Base-by-base conservation (phyloP, 2,329 filamentous ascomycete species). In the Ophiocordyceps unilateralis region DNA sequence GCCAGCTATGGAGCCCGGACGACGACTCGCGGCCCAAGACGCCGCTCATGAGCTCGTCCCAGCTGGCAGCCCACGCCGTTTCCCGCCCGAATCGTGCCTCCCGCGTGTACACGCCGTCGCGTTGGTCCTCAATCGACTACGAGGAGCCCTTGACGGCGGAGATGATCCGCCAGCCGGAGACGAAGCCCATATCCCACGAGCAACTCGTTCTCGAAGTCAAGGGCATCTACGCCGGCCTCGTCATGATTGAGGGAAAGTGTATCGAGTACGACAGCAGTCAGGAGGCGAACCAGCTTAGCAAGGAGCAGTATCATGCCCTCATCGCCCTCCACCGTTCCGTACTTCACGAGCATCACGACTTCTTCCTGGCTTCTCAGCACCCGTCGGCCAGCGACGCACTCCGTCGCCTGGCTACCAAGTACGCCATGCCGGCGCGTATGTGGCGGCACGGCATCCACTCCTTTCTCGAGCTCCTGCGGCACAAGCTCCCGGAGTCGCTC, bases 381-480 rank as follows among this genome's bases (percentile, higher is more conserved):
- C 88, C 86, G 0, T 81, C 79, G 0, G 84, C 86, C 0, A 83
- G 72, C 21, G 68, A 69, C 0, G 75, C 79, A 0, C 57, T 96
- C 0, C 70, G 74, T 3, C 66, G 75, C 0, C 59, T 95, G 0
- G 81, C 87, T 0, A 71, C 72, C 0, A 91, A 91, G 47, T 94
- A 94, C 51, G 78, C 78, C 0, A 95, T 96, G 85, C 88, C 89
- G 0, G 86, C 84, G 0, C 68, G 89, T 0, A 91, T 96, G 83
- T 96, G 91, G 91, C 72, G 85, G 0, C 84, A 93, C 51, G 89
- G 84, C 0, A 95, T 96, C 4, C 86, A 93, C 54, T 79, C 77
- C 0, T 91, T 91, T 45, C 67, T 93, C 0, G 85, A 93, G 49
- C 58, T 93, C 0, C 59, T 93, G 0, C 69, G 85, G 0, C 77